Conservation (phyloP, 73 alveolate species). For the Durusdinium trenchii region DNA sequence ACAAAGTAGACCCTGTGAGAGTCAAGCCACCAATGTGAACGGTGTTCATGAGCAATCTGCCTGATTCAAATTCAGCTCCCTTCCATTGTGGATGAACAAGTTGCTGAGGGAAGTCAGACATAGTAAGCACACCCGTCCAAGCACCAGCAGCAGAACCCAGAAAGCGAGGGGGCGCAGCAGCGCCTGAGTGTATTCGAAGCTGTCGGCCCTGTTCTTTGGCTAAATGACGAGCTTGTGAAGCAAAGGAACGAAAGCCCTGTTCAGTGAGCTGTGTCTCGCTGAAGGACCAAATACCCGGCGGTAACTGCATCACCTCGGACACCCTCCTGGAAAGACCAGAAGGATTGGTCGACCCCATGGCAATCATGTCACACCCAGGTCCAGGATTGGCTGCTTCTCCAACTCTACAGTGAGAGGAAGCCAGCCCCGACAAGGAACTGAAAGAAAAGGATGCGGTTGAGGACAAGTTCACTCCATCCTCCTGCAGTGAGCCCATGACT, state of each 20-base stretch:
- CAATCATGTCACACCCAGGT: not conserved
- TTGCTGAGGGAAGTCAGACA: not conserved
- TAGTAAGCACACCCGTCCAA: not conserved
- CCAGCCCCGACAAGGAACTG: not conserved
- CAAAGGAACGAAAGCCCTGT: not conserved
- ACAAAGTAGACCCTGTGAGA: too few relatives aligned
- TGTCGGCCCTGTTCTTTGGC: not conserved
- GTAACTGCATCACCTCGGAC: not conserved
- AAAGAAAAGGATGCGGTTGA: not conserved
- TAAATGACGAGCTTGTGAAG: not conserved
- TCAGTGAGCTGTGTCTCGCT: not conserved
- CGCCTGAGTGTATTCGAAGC: not conserved
- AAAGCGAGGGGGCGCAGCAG: not conserved
- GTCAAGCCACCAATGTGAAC: not conserved
- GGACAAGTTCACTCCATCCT: not conserved
- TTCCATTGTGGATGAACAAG: not conserved
- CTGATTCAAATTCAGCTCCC: not conserved
- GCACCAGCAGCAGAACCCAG: not conserved
- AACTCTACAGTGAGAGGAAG: not conserved
- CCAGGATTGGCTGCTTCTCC: not conserved
- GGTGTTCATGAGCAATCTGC: not conserved
- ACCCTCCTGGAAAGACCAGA: not conserved
- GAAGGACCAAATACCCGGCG: not conserved
- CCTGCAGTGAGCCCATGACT: not conserved
- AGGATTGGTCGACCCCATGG: not conserved